phyloP scores from a whole-genome alignment of 1,284 basidiomycete genomes.

The Malassezia globosa region DNA sequence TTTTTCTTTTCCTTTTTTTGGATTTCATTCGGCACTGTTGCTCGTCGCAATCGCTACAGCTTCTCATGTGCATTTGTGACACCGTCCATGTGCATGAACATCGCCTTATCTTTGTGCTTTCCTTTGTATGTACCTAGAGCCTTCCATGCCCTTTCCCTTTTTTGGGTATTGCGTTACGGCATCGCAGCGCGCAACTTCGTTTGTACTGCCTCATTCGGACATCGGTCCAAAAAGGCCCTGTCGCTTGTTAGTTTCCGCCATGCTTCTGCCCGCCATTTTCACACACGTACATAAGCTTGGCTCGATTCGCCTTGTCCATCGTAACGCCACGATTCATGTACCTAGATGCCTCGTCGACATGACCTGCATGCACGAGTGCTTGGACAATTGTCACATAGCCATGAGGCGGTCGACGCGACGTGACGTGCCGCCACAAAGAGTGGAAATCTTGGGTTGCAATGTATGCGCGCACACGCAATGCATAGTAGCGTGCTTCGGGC shows the following conservation, averaged over 20 bases:
- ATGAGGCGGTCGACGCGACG: constrained; percentile 66
- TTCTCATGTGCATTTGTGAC: no score
- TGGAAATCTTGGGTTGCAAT: constrained; percentile 29
- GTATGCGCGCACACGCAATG: constrained; percentile 25
- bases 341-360: constrained; percentile 29
- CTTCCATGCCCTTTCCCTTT: no score
- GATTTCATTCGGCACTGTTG: no score
- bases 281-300: constrained; percentile 1
- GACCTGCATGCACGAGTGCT: constrained; percentile 29
- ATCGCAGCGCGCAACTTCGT: constrained; percentile 3
- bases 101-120: no score
- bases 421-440: constrained; percentile 28
- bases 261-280: background rate
- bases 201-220: background rate
- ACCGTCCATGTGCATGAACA: no score
- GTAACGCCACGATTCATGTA: no score
- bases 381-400: constrained; percentile 55
- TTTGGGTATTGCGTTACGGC: background rate
- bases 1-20: no score
- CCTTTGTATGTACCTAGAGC: no score
- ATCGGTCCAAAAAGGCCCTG: constrained; percentile 11
- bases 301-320: constrained; percentile 7
- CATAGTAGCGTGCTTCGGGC: constrained; percentile 30
- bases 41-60: no score
- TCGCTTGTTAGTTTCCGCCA: background rate